A percentile compares a stretch with the other conserved stretches of the same genome.
These are phyloP conservation scores for Basidioascus undulatus DNA, from an alignment of 768 basidiomycete species.

Conservation along the genomic window DNA sequence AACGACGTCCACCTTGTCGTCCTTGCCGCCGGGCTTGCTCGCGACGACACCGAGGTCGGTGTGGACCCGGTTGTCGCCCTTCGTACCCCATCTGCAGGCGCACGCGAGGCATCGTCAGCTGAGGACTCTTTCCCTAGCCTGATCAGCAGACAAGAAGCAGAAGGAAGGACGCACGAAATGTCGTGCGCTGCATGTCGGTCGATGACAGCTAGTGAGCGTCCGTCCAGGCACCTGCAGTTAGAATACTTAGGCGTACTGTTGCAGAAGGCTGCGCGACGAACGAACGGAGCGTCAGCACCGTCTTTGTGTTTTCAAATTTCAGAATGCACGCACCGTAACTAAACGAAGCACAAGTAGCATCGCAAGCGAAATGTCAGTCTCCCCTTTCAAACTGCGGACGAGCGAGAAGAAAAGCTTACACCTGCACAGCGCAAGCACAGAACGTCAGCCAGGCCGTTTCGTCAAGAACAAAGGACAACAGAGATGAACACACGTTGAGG, in stretches of 20 bases:
- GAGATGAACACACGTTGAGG: slow-evolving; percentile 65
- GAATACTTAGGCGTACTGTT: too few relatives aligned
- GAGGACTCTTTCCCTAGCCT: neutral
- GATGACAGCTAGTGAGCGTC: neutral
- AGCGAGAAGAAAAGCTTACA: slow-evolving; percentile 11
- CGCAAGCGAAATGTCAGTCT: neutral
- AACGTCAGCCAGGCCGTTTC: slow-evolving; percentile 1
- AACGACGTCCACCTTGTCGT: slow-evolving; percentile 52
- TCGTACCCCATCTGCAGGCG: slow-evolving; percentile 88
- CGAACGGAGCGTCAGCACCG: too few relatives aligned
- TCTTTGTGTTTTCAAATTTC: too few relatives aligned
- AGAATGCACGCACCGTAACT: neutral
- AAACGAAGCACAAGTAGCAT: slow-evolving; percentile 1
- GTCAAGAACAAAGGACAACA: slow-evolving; percentile 11
- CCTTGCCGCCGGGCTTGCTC: slow-evolving; percentile 24
- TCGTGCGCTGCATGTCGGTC: neutral
- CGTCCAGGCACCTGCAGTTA: too few relatives aligned
- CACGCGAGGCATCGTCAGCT: slow-evolving; percentile 1
- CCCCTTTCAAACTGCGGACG: neutral
- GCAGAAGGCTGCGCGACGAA: too few relatives aligned
- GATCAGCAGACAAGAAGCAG: slow-evolving; percentile 1
- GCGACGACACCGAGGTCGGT: slow-evolving; percentile 69
- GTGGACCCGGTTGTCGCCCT: slow-evolving; percentile 66
- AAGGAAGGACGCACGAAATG: neutral
- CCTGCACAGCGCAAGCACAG: slow-evolving; percentile 4